Base-by-base conservation (phyloP, 306 rosid species). In the Cicer bijugum region DNA sequence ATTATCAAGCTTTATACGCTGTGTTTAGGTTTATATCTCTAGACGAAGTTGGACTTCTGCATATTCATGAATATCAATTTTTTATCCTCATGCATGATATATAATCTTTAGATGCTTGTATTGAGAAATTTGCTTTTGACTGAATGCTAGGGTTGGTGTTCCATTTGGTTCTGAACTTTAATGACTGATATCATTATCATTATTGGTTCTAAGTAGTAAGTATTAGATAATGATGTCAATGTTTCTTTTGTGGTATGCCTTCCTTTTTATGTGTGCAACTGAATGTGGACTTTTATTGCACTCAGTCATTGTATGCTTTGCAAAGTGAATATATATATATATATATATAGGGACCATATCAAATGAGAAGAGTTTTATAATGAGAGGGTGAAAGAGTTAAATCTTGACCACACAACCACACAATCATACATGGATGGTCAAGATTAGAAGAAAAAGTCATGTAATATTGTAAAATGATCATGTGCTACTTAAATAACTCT, bases 111-210 rank as follows among this genome's bases (percentile, higher is more conserved):
- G 33, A 63, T 46, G 75, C 42, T 38, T 71, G 72, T 43, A 48
- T 67, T 42, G 66, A n/a, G 12, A 71, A 75, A 76, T 28, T 59
- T 65, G 12, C n/a, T 33, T 58, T 45, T 81, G 57, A 45, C 48
- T 67, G 28, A 60, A 51, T 51, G 35, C 50, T 23, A 75, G 39
- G 45, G 55, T 44, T 66, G 53, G 16, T 17, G 11, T 63, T 57
- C 44, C 35, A 11, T 19, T 28, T 69, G 15, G 74, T 43, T 78
- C 8, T 61, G 69, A 60, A 53, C 68, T 78, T 38, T 52, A 50
- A 51, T 53, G 66, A 6, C 5, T 15, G 35, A 10, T 78, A 5
- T 64, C 20, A 35, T 39, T 78, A 7, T 64, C 15, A 35, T 39
- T 40, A 2, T 64, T 33, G 8, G 37, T 75, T 77, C 64, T 35